Base-by-base conservation (phyloP, 176 grass and related monocot genomes). In the Oryza glumipatula region DNA sequence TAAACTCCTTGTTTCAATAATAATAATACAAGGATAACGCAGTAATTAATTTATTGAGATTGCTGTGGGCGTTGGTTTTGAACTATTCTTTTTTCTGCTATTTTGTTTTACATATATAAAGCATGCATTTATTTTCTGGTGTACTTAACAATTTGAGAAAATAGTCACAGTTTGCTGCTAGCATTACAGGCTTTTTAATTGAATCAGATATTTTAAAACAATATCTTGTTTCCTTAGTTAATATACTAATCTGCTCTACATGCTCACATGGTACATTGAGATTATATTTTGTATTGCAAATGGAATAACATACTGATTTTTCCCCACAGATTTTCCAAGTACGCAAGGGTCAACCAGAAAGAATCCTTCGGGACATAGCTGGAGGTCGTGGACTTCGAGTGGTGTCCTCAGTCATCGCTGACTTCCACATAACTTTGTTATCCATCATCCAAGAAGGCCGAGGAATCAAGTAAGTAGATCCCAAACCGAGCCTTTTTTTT, bases 351-450 rank as follows among this genome's bases (percentile, higher is more conserved):
- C 89, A 94, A 67, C 72, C 93, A 43, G 87, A 95, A 85, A 93
- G 72, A 33, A 78, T 98, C 83, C 87, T 98, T 47, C 85, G 88
- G 92, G 91, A 94, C 89, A 78, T 98, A 76, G 30, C 74, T 85
- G 90, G 95, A 75, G 85, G 89, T 65, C 71, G 79, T 41, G 78
- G 86, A 56, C 84, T 86, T 51, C 86, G 92, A 44, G 88, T 82
- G 48, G 43, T 90, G 32, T 85, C 81, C 46, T 85, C 89, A 61
- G 41, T 65, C 26, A 26, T 91, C 76, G 76, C 89, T 6, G 81
- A 95, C 24, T 87, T 98, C 75, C 96, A 95, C 60, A 92, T 90
- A 49, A 95, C 70, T 81, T 84, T 98, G 77, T 79, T 98, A 38
- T 94, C 85, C 81, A 56, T 91, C 49, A 92, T 98, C 66, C 82